Evolutionary conservation across 192 early-diverging fungal species (phyloP), one percentile per base, ranked within the genome.

Genomic region (Coemansia sp.): DNA sequence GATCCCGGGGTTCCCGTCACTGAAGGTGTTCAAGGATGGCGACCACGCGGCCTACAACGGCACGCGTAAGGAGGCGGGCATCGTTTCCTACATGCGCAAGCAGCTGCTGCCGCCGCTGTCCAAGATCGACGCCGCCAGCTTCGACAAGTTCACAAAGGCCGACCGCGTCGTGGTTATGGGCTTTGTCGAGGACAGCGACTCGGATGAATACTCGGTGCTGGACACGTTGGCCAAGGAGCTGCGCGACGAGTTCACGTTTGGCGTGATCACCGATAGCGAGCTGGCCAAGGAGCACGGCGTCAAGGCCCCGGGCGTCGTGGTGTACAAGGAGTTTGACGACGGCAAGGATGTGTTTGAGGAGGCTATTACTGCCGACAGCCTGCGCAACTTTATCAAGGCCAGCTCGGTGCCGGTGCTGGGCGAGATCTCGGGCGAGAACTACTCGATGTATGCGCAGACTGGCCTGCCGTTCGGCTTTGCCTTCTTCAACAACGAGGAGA

Each of bases 81-180:
- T 98, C 68, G 80, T 94, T 60, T 84, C 79, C 70, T 91, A 89
- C 82, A 94, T 98, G 92, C 84, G 86, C 64, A 96, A 93, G 89
- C 92, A 95, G 79, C 62, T 80, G 23, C 81, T 91, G 39, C 96
- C 96, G 36, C 81, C 93, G 36, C 70, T 96, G 26, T 82, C 89
- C 21, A 76, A 66, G 25, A 63, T 98, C 27, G 70, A 71, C 19
- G 75, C 82, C 50, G 87, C 84, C 32, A 85, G 76, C 53, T 78
- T 94, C 62, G 79, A 76, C 48, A 74, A 79, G 8, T 97, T 98
- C 73, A 80, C 86, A 49, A 66, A 62, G 40, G 87, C 88, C 12
- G 94, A 97, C 79, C 85, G 87, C 49, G 89, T 95, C 25, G 93
- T 97, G 50, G 76, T 97, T 54, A 75, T 98, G 54, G 96, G 84